Evolutionary conservation across 345 rosid genomes (phyloP).

Genomic region (Salix dunnii): DNA sequence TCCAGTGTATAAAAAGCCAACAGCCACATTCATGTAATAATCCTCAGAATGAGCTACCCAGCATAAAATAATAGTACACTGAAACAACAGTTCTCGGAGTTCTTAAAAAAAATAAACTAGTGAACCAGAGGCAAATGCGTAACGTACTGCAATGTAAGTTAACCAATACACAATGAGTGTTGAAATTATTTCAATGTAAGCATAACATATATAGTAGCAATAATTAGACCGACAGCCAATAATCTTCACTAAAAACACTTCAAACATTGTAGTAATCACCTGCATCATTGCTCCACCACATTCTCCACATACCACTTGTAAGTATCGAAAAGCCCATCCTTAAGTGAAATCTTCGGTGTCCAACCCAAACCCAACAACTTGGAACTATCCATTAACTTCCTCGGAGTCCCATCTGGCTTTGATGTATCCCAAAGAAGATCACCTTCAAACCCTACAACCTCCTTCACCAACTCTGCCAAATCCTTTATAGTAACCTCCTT

Average conservation of each 20-base stretch:
- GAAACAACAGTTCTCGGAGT: too few relatives aligned
- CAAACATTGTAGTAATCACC: neutral
- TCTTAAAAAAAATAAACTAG: neutral
- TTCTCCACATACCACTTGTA: constrained; percentile 87
- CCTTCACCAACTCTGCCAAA: constrained; percentile 86
- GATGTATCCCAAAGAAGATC: constrained; percentile 79
- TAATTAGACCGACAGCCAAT: neutral
- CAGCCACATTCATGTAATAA: too few relatives aligned
- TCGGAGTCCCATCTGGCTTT: constrained; percentile 89
- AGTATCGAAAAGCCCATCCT: constrained; percentile 76
- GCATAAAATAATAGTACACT: too few relatives aligned
- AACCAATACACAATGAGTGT: neutral
- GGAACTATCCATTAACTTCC: constrained; percentile 94
- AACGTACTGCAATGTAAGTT: neutral
- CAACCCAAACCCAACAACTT: constrained; percentile 77
- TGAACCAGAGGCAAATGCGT: neutral
- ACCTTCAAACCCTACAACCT: constrained; percentile 82
- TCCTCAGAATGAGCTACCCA: too few relatives aligned
- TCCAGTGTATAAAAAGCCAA: too few relatives aligned
- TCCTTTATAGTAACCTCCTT: constrained; percentile 87
- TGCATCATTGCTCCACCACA: constrained; percentile 28
- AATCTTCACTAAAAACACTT: neutral
- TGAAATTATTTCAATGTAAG: neutral
- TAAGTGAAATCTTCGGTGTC: constrained; percentile 63
- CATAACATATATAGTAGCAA: neutral